Base-by-base conservation (phyloP, 257 asterid genomes). In the Mentha longifolia region DNA sequence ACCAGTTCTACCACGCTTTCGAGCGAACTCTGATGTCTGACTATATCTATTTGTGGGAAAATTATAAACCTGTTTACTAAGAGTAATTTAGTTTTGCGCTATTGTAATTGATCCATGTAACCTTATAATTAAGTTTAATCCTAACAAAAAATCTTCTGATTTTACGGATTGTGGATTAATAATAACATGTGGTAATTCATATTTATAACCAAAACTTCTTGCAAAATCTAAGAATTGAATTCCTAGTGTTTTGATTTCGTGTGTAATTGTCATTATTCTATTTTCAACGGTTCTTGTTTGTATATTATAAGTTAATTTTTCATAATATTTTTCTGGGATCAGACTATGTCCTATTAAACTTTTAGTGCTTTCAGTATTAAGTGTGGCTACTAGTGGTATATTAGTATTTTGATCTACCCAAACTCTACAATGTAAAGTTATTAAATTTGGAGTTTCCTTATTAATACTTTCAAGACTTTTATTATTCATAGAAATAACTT, bases 191-290 rank as follows among this genome's bases (percentile, higher is more conserved):
- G 59, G 30, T 19, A 52, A 16, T 16, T 52, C 59, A 52, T 52
- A 52, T 52, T 52, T 52, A 7, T 6, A 5, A 17, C 59, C 19
- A 52, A 16, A 52, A 52, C 17, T 52, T 52, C 59, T 31, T 6
- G 59, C 59, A 52, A 52, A 52, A 20, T 52, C 30, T 52, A 52
- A 11, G 13, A 52, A 52, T 51, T 16, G 58, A 16, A 52, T 52
- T 16, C 59, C 30, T 7, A 5, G 3, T 3, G 59, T 11, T 16
- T 52, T 11, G 5, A 52, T 5, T 16, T 16, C 8, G 13, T 52
- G 28, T n/a, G 59, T 52, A 7, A 52, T 52, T 5, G 59, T 25
- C 7, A 52, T 52, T 7, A 2, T 52, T 16, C 30, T 52, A 52
- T 52, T 52, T 52, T 52, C 59, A 16, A 16, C 30, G 4, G 22